Base-by-base conservation (phyloP, 2,329 filamentous ascomycete species). In the Phyllosticta capitalensis region DNA sequence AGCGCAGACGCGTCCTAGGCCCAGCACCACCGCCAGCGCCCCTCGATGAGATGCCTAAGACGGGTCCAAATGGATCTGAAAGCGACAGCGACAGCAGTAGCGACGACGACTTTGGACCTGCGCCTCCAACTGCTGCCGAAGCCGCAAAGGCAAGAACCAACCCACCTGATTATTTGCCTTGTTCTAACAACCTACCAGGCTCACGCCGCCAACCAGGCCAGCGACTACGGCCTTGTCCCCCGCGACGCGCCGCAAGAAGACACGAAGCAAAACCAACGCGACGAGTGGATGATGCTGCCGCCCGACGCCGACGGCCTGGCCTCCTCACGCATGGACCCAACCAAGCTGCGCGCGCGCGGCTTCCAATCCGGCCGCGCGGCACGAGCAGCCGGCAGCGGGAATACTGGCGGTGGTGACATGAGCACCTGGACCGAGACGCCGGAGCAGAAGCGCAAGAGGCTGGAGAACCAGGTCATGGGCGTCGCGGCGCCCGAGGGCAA, bases 391-490 rank as follows among this genome's bases (percentile, higher is more conserved):
- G 66, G 67, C 9, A 45, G 38, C 17, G 17, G 17, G 2, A 45
- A 45, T n/a, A 45, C 38, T 5, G 72, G 70, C 4, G 70, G 67
- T 9, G 74, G 70, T 12, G 71, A 75, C 52, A 81, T 83, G 68
- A 84, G 83, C 21, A 84, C 92, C 51, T 97, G 92, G 92, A 92
- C 90, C 0, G 92, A 97, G 72, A 96, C 90, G 9, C 89, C 90
- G 0, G 89, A 92, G 70, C 83, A 96, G 74, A 95, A 95, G 72
- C 83, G 89, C 61, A 86, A 87, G 72, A 81, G 90, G 48, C 75
- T 96, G 21, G 86, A 88, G 66, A 85, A 95, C 70, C 84, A 94
- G 57, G 88, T 95, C 10, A 81, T 96, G 65, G 92, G 92, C 0
- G 83, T 92, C 2, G 75, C 76, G 19, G 74, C 75, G 24, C 38